Evolutionary conservation across 2,329 filamentous ascomycete species (phyloP).

Genomic region (Fusarium piperis): DNA sequence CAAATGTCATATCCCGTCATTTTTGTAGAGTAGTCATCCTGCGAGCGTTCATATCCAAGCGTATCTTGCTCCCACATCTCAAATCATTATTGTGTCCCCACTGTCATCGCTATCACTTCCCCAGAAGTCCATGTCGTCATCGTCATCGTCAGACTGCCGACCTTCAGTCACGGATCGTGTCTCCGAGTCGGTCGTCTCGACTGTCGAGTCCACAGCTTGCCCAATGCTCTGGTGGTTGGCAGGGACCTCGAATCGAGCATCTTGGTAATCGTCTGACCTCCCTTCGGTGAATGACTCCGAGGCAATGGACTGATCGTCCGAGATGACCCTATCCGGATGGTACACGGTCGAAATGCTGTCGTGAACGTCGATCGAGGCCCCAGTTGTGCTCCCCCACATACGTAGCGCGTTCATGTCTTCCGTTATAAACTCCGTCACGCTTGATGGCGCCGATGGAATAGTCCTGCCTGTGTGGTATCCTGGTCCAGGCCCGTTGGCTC

Average conservation of each 20-base stretch:
- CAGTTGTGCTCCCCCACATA: slow-evolving; percentile 47
- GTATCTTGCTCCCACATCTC: not conserved
- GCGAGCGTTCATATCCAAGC: not conserved
- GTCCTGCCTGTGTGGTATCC: slow-evolving; percentile 58
- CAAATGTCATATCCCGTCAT: not conserved
- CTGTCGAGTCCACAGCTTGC: slow-evolving; percentile 35
- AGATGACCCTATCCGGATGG: slow-evolving; percentile 44
- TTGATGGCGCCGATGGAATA: slow-evolving; percentile 47
- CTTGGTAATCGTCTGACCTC: slow-evolving; percentile 46
- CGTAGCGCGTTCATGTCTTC: slow-evolving; percentile 48
- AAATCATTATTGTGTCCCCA: slow-evolving; percentile 7
- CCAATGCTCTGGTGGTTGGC: slow-evolving; percentile 43
- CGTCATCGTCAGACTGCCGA: slow-evolving; percentile 6
- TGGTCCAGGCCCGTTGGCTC: slow-evolving; percentile 58
- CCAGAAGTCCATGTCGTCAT: slow-evolving; percentile 26
- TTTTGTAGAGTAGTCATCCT: not conserved
- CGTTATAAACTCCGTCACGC: slow-evolving; percentile 48
- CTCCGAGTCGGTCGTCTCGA: slow-evolving; percentile 37
- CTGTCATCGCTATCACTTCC: slow-evolving; percentile 20
- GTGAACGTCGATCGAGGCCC: slow-evolving; percentile 51
- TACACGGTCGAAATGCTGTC: slow-evolving; percentile 53
- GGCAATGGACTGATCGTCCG: slow-evolving; percentile 46
- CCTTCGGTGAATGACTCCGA: slow-evolving; percentile 50
- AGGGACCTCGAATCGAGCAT: slow-evolving; percentile 49
- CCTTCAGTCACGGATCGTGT: slow-evolving; percentile 9